Evolutionary conservation across 768 basidiomycete species (phyloP).

Genomic region (Leucocoprinus sp.): DNA sequence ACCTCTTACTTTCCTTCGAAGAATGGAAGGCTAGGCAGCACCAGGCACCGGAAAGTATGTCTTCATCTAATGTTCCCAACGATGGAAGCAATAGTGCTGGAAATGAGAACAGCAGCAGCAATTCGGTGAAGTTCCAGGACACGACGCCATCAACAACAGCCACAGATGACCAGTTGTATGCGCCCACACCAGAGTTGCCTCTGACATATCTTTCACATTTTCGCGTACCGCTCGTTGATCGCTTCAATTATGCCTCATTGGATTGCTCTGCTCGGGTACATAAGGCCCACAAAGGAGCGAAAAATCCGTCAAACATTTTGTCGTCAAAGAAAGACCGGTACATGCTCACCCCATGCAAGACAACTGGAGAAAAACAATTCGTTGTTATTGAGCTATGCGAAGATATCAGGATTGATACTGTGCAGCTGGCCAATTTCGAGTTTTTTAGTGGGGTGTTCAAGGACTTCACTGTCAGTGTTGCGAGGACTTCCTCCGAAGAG

Average conservation of each 20-base stretch:
- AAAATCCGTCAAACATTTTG: conserved; percentile 76
- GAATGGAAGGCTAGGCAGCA: conserved; percentile 78
- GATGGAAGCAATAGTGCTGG: conserved; percentile 6
- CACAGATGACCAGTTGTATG: conserved; percentile 10
- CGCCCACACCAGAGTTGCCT: conserved; percentile 20
- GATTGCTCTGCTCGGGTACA: conserved; percentile 95
- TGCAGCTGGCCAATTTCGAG: conserved; percentile 95
- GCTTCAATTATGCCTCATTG: conserved; percentile 89
- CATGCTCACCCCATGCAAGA: conserved; percentile 89
- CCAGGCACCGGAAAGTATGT: conserved; percentile 25
- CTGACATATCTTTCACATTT: conserved; percentile 46
- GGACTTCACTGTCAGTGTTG: conserved; percentile 79
- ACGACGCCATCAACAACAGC: not conserved
- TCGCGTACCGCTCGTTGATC: conserved; percentile 68
- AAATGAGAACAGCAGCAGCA: conserved; percentile 6
- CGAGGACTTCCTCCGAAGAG: conserved; percentile 65
- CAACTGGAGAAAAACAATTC: conserved; percentile 55
- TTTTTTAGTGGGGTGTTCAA: conserved; percentile 97
- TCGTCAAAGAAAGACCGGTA: conserved; percentile 88
- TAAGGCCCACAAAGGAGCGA: conserved; percentile 69
- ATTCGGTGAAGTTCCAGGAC: conserved; percentile 10
- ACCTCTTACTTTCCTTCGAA: conserved; percentile 72
- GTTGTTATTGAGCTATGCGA: conserved; percentile 96
- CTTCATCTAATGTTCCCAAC: conserved; percentile 17
- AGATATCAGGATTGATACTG: conserved; percentile 92